A percentile compares a stretch with the other conserved stretches of the same genome.
Conservation (phyloP, 257 asterid species). For the Coffea eugenioides region DNA sequence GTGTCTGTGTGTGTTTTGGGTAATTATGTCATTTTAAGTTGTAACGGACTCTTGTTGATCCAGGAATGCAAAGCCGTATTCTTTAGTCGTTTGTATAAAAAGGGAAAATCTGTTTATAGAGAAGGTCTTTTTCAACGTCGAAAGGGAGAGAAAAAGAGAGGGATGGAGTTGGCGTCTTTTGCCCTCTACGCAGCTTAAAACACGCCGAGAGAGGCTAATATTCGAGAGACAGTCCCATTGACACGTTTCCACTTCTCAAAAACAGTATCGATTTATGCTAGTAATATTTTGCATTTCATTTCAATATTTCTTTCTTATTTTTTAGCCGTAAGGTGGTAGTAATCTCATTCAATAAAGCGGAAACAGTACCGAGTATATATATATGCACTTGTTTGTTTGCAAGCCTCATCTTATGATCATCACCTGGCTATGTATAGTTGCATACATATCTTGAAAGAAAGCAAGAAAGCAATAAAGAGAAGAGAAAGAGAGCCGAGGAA, state of each 20-base stretch:
- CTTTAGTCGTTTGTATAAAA: slow-evolving; percentile 22
- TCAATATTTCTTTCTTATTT: background rate
- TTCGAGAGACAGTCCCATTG: slow-evolving; percentile 20
- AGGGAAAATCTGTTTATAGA: slow-evolving; percentile 28
- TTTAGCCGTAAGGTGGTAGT: slow-evolving; percentile 2
- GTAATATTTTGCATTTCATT: background rate
- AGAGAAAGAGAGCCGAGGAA: background rate
- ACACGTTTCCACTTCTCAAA: slow-evolving; percentile 36
- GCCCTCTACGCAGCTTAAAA: slow-evolving; percentile 57
- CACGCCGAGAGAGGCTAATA: slow-evolving; percentile 37
- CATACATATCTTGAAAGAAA: background rate
- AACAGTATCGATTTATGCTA: no score
- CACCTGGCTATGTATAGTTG: background rate
- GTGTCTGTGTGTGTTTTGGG: slow-evolving; percentile 1
- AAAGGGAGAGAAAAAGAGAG: slow-evolving; percentile 33
- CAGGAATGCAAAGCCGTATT: slow-evolving; percentile 27
- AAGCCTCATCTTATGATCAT: slow-evolving; percentile 5
- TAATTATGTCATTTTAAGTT: slow-evolving; percentile 14
- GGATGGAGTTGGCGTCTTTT: slow-evolving; percentile 42
- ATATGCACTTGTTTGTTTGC: background rate
- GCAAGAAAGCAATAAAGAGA: slow-evolving; percentile 7
- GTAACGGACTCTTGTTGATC: slow-evolving; percentile 25
- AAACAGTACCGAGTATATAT: background rate
- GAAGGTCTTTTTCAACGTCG: slow-evolving; percentile 38
- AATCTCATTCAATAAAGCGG: slow-evolving; percentile 8